Conservation (phyloP, 1,284 basidiomycete genomes). For the Mycena citricolor region DNA sequence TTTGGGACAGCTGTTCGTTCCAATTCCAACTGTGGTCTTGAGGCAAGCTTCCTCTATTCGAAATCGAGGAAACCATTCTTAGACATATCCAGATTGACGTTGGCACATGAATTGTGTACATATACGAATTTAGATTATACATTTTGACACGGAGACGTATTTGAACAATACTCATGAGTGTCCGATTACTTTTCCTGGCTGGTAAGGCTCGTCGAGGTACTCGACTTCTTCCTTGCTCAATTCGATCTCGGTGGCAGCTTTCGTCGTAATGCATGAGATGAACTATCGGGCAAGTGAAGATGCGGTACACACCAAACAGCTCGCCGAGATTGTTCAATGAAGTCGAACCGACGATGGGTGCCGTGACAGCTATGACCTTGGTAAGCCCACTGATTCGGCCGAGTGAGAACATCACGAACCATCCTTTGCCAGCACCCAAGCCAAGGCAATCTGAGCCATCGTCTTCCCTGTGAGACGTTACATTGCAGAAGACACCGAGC, state of each 20-base stretch:
- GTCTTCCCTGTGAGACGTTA: no score
- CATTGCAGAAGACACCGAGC: no score
- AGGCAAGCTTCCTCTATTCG: background rate
- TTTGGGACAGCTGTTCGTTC: constrained; percentile 32
- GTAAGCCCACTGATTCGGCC: background rate
- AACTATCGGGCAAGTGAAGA: no score
- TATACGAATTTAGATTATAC: background rate
- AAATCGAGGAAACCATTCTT: background rate
- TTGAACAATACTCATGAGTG: constrained; percentile 23
- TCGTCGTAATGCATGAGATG: no score
- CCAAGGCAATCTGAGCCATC: constrained; percentile 62
- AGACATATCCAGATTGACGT: background rate
- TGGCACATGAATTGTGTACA: background rate
- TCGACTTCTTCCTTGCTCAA: constrained; percentile 54
- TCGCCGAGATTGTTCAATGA: constrained; percentile 52
- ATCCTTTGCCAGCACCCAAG: constrained; percentile 51
- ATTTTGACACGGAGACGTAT: background rate
- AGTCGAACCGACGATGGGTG: constrained; percentile 59
- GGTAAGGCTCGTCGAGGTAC: constrained; percentile 48
- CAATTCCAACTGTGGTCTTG: constrained; percentile 31
- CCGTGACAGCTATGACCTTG: constrained; percentile 50
- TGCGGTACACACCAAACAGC: constrained; percentile 40
- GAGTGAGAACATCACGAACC: constrained; percentile 23
- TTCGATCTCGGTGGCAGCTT: constrained; percentile 35
- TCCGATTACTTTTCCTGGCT: constrained; percentile 38